Evolutionary conservation across 495 filamentous ascomycete genomes (phyloP), one percentile per base, ranked within the genome.

Genomic region (Penicillium bialowiezense): DNA sequence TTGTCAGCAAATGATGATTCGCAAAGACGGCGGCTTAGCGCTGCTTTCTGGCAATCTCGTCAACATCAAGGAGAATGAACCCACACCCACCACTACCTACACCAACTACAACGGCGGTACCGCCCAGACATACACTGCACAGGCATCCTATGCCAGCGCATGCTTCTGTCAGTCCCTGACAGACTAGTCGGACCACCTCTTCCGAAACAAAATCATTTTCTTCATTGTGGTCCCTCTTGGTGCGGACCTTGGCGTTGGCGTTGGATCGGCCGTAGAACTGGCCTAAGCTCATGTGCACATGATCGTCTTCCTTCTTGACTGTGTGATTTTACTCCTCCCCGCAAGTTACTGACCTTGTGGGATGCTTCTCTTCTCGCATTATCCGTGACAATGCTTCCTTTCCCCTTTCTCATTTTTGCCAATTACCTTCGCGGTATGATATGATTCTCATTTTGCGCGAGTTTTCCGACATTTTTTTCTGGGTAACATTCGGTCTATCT

Each of bases 1-100:
- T 54, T 95, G 90, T 65, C 79, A 88, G 39, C 83, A 90, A 56
- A 85, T 88, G 71, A 71, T 82, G 55, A 75, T 95, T 17, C 63
- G 79, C 31, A 58, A 74, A 14, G 63, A 81, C 49, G 74, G 76
- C 3, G 51, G 58, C 4, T 59, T 82, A 8, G 59, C 62, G 7
- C 69, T 75, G 17, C 59, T 80, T 6, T 65, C 76, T 0, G 67
- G 67, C 1, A 65, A 81, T 20, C 76, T 71, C 2, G 66, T 91
- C 19, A 56, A 75, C 18, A 79, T 92, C 21, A 68, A 78, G 39
- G 89, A 90, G 67, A 59, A 66, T 13, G 70, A 80, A 54, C 76
- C 79, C 12, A 68, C 63, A 10, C 59, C 70, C 7, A 67, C 71
- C 9, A 72, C 68, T 5, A 71, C 69, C 36, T 60, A 57, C 12